Percentiles rank a stretch among this genome's conserved stretches.
phyloP scores from a whole-genome alignment of 768 basidiomycete genomes.

The Russula foetens region DNA sequence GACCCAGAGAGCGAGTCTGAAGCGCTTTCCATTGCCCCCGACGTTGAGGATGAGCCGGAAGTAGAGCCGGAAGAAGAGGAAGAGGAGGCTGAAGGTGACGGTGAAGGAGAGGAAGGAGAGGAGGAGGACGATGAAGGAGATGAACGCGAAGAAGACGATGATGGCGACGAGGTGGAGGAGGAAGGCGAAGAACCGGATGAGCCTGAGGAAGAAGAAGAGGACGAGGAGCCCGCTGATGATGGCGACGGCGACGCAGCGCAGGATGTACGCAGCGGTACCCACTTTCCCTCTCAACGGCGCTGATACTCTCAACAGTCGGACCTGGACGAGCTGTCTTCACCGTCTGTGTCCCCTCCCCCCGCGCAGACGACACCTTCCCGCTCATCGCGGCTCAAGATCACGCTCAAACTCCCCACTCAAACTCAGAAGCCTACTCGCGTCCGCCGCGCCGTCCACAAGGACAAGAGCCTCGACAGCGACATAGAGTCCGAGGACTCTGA shows the following conservation, averaged over 20 bases:
- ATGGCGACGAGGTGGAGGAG: constrained; percentile 23
- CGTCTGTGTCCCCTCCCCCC: constrained; percentile 18
- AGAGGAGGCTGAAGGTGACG: constrained; percentile 25
- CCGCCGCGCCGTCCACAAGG: constrained; percentile 19
- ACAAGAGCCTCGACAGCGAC: constrained; percentile 28
- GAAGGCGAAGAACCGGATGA: constrained; percentile 9
- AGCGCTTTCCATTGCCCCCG: constrained; percentile 20
- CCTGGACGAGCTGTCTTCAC: constrained; percentile 19
- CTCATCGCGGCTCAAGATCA: constrained; percentile 48
- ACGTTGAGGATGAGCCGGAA: constrained; percentile 33
- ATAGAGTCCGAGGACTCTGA: constrained; percentile 36
- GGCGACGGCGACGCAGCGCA: constrained; percentile 22
- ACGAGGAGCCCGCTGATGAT: constrained; percentile 17
- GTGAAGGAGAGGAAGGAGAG: constrained; percentile 33
- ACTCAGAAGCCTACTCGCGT: constrained; percentile 20
- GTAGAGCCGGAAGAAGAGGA: constrained; percentile 31
- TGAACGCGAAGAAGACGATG: constrained; percentile 31
- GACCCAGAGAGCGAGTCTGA: constrained; percentile 19
- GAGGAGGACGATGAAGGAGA: constrained; percentile 26
- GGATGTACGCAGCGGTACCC: neutral
- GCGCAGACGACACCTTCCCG: constrained; percentile 22
- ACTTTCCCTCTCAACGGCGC: neutral
- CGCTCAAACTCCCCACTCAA: constrained; percentile 44
- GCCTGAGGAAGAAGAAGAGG: constrained; percentile 17
- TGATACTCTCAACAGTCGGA: constrained; percentile 5